Base-by-base conservation (phyloP, 805 yeast genomes). In the Cyberlindnera saturnus region DNA sequence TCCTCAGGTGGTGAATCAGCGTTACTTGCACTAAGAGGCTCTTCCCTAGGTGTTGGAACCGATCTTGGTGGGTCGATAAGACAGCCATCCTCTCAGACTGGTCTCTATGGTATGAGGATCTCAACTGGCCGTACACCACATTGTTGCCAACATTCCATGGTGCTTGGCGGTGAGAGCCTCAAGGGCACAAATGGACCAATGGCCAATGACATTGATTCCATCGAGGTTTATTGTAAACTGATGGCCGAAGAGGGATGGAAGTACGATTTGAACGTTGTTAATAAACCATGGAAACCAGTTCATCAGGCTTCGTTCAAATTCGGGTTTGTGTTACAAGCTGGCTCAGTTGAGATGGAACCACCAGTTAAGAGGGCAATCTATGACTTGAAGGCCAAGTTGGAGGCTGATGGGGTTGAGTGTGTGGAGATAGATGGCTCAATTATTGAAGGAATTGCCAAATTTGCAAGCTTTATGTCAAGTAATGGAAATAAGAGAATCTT, bases 1-100 rank as follows among this genome's bases (percentile, higher is more conserved):
- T 71, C 77, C 8, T 68, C 76, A 9, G 79, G 79, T 2, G 81
- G 81, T 28, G 80, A 74, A 41, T 75, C 74, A 7, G 74, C 77
- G 7, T 53, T 76, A n/a, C 50, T 72, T 7, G 68, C 68, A 3
- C 47, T 70, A 44, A 58, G 60, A 39, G 78, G 78, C 3, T 64
- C 75, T 13, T 63, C 69, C 2, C 38, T 75, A 29, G 82, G 83
- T 11, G 59, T 79, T 35, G 82, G 82, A 11, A 69, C 75, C 5
- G 81, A 75, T 52, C 70, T 74, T 39, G 81, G 79, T 14, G 81
- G 81, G 7, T 64, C 72, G 6, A 65, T 75, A 32, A 61, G 81
- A 41, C 66, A 66, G 34, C 81, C 81, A 0, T 67, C 77, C 3
- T 59, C 70, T 14, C 65, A 62, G 48, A 62, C 65, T 32, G 69